Evolutionary conservation across 306 rosid genomes (phyloP).

Genomic region (Sophora flavescens): DNA sequence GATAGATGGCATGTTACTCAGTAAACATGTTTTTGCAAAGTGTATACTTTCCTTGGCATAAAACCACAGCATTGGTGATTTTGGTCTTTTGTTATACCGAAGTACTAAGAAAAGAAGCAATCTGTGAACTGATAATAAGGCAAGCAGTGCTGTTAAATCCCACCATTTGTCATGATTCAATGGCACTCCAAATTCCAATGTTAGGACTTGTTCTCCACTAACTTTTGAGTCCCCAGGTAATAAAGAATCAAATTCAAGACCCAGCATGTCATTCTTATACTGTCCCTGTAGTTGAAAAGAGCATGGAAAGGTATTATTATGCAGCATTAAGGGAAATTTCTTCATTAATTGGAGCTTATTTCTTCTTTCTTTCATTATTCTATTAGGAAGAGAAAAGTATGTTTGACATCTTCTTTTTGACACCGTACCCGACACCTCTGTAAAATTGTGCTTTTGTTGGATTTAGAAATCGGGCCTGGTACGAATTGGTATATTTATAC

Average conservation of each 20-base stretch:
- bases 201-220: constrained; percentile 37
- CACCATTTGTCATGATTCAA: constrained; percentile 50
- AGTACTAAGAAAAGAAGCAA: constrained; percentile 26
- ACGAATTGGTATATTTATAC: no score
- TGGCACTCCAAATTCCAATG: constrained; percentile 35
- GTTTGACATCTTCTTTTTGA: no score
- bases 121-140: constrained; percentile 35
- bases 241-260: constrained; percentile 49
- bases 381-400: no score
- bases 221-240: constrained; percentile 39
- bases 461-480: no score
- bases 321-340: no score
- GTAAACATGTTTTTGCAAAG: constrained; percentile 19
- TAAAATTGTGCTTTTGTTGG: no score
- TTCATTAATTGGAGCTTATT: no score
- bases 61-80: constrained; percentile 34
- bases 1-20: constrained; percentile 17
- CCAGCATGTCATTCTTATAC: constrained; percentile 55
- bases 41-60: constrained; percentile 38
- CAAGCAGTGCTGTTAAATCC: constrained; percentile 44
- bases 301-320: no score
- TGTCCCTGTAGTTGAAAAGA: constrained; percentile 40
- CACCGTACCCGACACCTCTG: no score
- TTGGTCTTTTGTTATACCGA: constrained; percentile 33
- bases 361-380: no score